Percentiles rank a stretch among this genome's conserved stretches.
Conservation (phyloP, 2,329 filamentous ascomycete species). For the Cercospora sp. region DNA sequence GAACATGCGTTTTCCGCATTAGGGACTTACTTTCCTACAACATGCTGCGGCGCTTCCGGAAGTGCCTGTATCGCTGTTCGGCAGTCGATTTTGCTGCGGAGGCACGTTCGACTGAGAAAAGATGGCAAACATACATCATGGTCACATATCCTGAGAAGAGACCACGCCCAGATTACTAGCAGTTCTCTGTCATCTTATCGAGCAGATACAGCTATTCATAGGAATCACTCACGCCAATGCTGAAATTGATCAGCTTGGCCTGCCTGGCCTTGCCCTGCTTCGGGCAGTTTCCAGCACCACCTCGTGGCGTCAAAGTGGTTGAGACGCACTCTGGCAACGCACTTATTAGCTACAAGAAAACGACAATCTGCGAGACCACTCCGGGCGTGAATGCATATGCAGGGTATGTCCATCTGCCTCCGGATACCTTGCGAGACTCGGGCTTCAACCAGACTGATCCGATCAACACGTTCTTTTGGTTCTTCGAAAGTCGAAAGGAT, state of each 20-base stretch:
- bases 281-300: conserved; percentile 18
- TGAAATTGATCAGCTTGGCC: background rate
- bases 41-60: background rate
- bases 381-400: conserved; percentile 58
- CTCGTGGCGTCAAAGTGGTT: conserved; percentile 16
- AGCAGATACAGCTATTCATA: too few species aligned
- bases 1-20: background rate
- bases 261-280: background rate
- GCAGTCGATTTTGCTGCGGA: background rate
- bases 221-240: background rate
- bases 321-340: conserved; percentile 15
- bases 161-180: too few species aligned
- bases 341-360: conserved; percentile 24
- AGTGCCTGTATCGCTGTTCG: background rate
- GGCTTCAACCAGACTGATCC: conserved; percentile 6
- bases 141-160: too few species aligned
- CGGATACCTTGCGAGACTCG: conserved; percentile 2
- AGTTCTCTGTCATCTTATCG: too few species aligned
- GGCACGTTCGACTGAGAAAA: background rate
- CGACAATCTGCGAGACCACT: conserved; percentile 57
- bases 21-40: background rate
- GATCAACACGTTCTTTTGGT: conserved; percentile 35
- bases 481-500: conserved; percentile 52
- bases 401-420: conserved; percentile 58
- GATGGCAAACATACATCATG: background rate